These are phyloP conservation scores for Fusarium dimerum DNA, from an alignment of 2,329 filamentous ascomycete genomes.

Conservation along the genomic window DNA sequence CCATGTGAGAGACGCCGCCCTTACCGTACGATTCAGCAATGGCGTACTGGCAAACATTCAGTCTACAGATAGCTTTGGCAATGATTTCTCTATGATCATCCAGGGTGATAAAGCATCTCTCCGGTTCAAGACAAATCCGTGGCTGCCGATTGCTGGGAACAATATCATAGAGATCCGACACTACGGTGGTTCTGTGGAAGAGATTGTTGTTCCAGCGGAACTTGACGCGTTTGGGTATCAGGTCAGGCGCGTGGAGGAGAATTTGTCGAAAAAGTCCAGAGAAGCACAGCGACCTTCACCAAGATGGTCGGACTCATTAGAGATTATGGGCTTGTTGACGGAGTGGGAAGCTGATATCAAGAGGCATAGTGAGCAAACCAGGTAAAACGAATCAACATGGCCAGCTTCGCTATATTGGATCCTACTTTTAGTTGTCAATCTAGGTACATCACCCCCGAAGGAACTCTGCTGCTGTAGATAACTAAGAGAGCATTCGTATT, in stretches of 20 bases:
- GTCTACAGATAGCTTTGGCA: constrained; percentile 30
- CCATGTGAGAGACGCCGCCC: constrained; percentile 24
- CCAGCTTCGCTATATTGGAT: too few species aligned
- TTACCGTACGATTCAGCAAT: constrained; percentile 23
- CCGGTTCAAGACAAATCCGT: constrained; percentile 29
- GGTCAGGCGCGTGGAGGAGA: constrained; percentile 26
- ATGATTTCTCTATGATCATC: constrained; percentile 26
- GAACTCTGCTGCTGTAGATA: too few species aligned
- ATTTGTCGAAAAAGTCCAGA: constrained; percentile 14
- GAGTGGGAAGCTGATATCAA: constrained; percentile 25
- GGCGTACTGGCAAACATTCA: constrained; percentile 27
- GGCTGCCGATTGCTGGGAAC: constrained; percentile 27
- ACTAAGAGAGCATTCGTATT: background rate
- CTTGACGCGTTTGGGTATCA: constrained; percentile 29
- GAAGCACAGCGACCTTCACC: constrained; percentile 26
- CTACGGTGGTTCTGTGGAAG: constrained; percentile 20
- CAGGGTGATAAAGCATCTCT: constrained; percentile 26
- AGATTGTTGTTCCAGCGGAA: constrained; percentile 18
- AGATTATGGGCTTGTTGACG: constrained; percentile 29
- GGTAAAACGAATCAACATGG: background rate
- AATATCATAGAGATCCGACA: constrained; percentile 26
- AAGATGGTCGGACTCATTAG: constrained; percentile 25
- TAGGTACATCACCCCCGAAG: too few species aligned
- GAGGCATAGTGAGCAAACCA: background rate
- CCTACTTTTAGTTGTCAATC: too few species aligned